These are phyloP conservation scores for Boletus rubescentipes DNA, from an alignment of 768 basidiomycete genomes.

Conservation along the genomic window DNA sequence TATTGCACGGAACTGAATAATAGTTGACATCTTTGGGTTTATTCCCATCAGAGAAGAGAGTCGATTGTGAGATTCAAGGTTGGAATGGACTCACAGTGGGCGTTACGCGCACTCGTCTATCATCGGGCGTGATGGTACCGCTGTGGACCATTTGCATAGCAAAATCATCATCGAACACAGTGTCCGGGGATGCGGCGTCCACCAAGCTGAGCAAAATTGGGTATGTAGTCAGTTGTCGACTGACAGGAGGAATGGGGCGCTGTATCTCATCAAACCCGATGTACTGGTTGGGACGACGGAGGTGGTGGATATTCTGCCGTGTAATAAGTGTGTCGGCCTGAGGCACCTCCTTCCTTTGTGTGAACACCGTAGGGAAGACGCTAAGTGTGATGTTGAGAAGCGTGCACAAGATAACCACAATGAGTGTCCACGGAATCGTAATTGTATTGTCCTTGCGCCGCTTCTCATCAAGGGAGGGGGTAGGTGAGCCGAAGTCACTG, in stretches of 20 bases:
- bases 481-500: background rate
- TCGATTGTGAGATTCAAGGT: background rate
- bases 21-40: constrained; percentile 7
- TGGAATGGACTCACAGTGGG: background rate
- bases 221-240: constrained; percentile 3
- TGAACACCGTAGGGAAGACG: background rate
- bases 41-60: background rate
- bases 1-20: constrained; percentile 15
- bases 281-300: constrained; percentile 10
- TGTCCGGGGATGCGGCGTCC: constrained; percentile 6
- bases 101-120: constrained; percentile 5
- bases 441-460: background rate
- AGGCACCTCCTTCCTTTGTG: background rate
- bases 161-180: constrained; percentile 9
- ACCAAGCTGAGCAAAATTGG: constrained; percentile 10
- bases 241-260: constrained; percentile 1
- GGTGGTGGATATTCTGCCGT: constrained; percentile 8
- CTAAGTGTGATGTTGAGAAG: constrained; percentile 7
- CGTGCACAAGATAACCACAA: constrained; percentile 4
- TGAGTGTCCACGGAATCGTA: constrained; percentile 8
- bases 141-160: constrained; percentile 5
- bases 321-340: background rate
- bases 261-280: constrained; percentile 11
- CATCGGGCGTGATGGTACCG: constrained; percentile 9
- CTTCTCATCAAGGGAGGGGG: background rate